phyloP scores from a whole-genome alignment of 306 rosid species.

The Alnus glutinosa region DNA sequence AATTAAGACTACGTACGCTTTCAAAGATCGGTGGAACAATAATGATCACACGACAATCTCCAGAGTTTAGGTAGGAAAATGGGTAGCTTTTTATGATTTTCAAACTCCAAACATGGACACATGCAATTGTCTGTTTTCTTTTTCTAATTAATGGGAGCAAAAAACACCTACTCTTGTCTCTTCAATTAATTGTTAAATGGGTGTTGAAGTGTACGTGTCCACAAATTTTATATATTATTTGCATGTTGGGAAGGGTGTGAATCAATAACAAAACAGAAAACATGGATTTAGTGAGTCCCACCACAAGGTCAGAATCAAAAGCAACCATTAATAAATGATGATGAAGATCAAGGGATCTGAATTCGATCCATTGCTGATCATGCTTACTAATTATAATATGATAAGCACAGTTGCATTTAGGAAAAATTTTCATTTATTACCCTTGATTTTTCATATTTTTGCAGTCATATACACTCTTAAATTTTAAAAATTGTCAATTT shows the following conservation, averaged over 20 bases:
- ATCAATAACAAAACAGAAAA: constrained; percentile 10
- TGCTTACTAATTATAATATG: too few relatives aligned
- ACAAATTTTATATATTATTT: constrained; percentile 14
- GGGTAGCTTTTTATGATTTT: constrained; percentile 23
- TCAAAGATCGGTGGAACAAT: constrained; percentile 11
- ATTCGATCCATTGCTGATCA: too few relatives aligned
- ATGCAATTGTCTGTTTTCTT: constrained; percentile 11
- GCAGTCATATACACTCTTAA: too few relatives aligned
- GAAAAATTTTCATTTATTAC: too few relatives aligned
- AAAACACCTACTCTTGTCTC: constrained; percentile 44
- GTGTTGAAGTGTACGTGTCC: not conserved
- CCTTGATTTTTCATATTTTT: too few relatives aligned
- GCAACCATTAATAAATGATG: not conserved
- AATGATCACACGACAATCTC: constrained; percentile 22
- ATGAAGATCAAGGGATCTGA: not conserved
- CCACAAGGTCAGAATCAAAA: not conserved
- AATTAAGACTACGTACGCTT: not conserved
- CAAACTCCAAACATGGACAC: constrained; percentile 20
- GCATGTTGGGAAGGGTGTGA: constrained; percentile 6
- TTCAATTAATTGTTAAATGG: constrained; percentile 2
- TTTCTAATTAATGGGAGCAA: constrained; percentile 10
- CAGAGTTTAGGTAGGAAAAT: constrained; percentile 40
- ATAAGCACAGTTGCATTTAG: too few relatives aligned
- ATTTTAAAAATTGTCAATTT: too few relatives aligned
- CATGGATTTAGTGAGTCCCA: constrained; percentile 21